Evolutionary conservation across 306 rosid genomes (phyloP), one percentile per base, ranked within the genome.

Genomic region (Dicorynia guianensis): DNA sequence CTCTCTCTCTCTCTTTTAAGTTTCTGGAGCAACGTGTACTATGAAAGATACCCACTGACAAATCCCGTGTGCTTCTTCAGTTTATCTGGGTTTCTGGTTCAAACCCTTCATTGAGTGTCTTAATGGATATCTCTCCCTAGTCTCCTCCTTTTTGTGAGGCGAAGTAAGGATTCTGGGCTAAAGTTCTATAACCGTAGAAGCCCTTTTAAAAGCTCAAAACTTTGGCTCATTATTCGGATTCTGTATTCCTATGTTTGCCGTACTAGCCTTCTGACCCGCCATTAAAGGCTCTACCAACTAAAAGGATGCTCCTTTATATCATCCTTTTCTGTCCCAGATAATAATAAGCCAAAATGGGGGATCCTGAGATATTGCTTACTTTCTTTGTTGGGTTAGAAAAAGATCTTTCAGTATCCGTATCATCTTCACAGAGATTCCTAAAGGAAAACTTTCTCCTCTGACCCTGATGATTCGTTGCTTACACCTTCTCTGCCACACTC

Each of bases 11-110:
- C 55, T 60, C 84, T 86, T 25, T 2, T 25, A 25, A 25, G 30
- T 25, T 87, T 86, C 79, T 88, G 92, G 91, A 89, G 89, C 91
- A 83, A 89, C 81, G 93, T 88, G 97, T 86, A 85, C 82, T 82
- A 86, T 69, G 87, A 85, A 85, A 84, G 87, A 81, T 83, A 84
- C 91, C 72, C 81, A 83, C 88, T 82, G 86, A 89, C 88, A 80
- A 46, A 76, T 75, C 92, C 79, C 88, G 87, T 84, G 89, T 85
- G 83, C 77, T 79, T 36, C 63, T 79, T 69, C 70, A 43, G 44
- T 19, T 59, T 67, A 72, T 56, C 30, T 65, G 56, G 63, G 40
- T 36, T 69, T 50, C 79, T 44, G 30, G 58, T 78, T 81, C 89
- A 80, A 82, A 81, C 36, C 76, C 42, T 63, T 50, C 63, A 80